These are phyloP conservation scores for Blastocladiella britannica DNA, from an alignment of 192 early-diverging fungal species.

Conservation along the genomic window DNA sequence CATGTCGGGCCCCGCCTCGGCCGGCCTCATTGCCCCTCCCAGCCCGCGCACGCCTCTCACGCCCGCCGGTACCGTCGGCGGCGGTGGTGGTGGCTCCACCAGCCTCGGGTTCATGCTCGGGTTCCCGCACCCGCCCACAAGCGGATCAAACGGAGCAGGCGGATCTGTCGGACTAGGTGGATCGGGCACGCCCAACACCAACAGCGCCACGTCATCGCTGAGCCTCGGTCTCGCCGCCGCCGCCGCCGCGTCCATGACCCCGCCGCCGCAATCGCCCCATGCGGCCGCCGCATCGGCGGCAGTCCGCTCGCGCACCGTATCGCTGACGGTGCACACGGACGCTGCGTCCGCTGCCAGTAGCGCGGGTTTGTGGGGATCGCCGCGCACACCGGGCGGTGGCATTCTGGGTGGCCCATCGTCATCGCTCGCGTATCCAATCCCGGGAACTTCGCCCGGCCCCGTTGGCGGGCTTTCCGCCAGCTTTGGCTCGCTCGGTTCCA, in stretches of 20 bases:
- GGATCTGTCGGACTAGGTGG: too few species aligned
- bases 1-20: neutral
- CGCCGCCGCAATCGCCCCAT: neutral
- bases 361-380: too few species aligned
- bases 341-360: conserved; percentile 1
- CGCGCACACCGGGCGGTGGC: too few species aligned
- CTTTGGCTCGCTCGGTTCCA: conserved; percentile 1
- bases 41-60: neutral
- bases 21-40: neutral
- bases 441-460: neutral
- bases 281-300: neutral
- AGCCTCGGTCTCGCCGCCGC: neutral
- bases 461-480: conserved; percentile 3
- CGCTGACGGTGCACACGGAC: neutral
- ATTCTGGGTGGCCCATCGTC: neutral
- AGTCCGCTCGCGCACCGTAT: neutral
- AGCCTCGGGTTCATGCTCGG: too few species aligned
- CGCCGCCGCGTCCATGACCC: neutral
- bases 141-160: too few species aligned
- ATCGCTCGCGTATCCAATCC: neutral
- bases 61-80: too few species aligned
- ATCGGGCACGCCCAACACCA: too few species aligned
- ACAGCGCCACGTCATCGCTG: too few species aligned
- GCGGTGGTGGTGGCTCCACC: too few species aligned
- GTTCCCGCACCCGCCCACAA: too few species aligned